Percentiles rank a stretch among this genome's conserved stretches.
Evolutionary conservation across 2,329 filamentous ascomycete species (phyloP).

Genomic region (Trichoderma lentiforme): DNA sequence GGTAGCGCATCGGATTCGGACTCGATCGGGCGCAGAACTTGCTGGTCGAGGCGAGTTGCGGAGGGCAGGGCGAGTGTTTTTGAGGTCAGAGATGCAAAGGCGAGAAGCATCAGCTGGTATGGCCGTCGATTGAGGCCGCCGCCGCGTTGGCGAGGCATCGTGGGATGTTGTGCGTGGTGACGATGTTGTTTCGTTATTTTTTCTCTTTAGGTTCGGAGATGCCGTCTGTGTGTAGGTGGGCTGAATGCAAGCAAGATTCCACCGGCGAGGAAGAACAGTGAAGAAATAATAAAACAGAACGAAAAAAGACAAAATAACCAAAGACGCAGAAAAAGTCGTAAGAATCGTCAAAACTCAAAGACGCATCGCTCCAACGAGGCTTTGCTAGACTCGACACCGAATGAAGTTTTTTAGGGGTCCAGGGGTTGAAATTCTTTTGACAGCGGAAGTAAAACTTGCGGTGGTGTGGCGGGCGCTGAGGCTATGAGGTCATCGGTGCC

Average conservation of each 20-base stretch:
- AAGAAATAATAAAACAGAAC: background rate
- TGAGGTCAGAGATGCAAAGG: background rate
- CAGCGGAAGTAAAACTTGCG: background rate
- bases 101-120: conserved; percentile 3
- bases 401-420: conserved; percentile 3
- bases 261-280: background rate
- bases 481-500: conserved; percentile 19
- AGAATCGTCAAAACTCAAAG: background rate
- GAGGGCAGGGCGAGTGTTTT: background rate
- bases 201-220: background rate
- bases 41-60: background rate
- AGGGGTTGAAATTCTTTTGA: conserved; percentile 14
- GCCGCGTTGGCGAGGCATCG: conserved; percentile 11
- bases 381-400: background rate
- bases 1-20: background rate
- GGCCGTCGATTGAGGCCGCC: background rate
- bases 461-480: background rate
- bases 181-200: background rate
- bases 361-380: background rate
- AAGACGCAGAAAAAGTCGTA: background rate
- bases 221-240: background rate
- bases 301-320: background rate
- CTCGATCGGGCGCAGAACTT: conserved; percentile 4
- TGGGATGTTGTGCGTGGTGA: background rate
- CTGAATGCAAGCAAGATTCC: background rate